Conservation (phyloP, 306 rosid genomes). For the Quercus engelmannii region DNA sequence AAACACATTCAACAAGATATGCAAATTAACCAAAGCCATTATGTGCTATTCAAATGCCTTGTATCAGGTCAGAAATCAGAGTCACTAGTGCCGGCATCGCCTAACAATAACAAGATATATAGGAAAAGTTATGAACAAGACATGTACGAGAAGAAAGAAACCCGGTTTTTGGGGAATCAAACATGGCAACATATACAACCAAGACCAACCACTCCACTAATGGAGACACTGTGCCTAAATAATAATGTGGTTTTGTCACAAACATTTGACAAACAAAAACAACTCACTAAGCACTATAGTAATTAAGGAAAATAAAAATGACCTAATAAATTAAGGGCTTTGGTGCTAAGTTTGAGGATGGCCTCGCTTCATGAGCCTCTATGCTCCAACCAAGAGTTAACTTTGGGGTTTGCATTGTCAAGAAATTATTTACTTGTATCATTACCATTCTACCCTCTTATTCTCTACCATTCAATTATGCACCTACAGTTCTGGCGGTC, state of each 20-base stretch:
- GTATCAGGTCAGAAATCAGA: slow-evolving; percentile 11
- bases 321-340: slow-evolving; percentile 35
- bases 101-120: slow-evolving; percentile 11
- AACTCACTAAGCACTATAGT: slow-evolving; percentile 75
- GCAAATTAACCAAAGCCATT: neutral
- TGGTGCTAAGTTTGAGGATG: slow-evolving; percentile 71
- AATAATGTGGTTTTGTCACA: slow-evolving; percentile 30
- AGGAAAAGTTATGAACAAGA: slow-evolving; percentile 41
- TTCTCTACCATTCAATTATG: slow-evolving; percentile 8
- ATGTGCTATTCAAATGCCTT: slow-evolving; percentile 7
- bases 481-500: neutral
- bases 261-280: slow-evolving; percentile 71
- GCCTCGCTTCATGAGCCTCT: slow-evolving; percentile 56
- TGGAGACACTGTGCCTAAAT: slow-evolving; percentile 20
- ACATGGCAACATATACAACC: slow-evolving; percentile 60
- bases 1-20: neutral
- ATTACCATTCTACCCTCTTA: slow-evolving; percentile 32
- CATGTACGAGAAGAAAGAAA: slow-evolving; percentile 44
- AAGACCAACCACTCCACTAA: slow-evolving; percentile 86
- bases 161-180: slow-evolving; percentile 80
- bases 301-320: slow-evolving; percentile 30
- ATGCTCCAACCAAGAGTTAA: slow-evolving; percentile 52
- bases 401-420: slow-evolving; percentile 53
- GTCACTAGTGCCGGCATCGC: slow-evolving; percentile 19
- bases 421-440: neutral